Percentiles rank a stretch among this genome's conserved stretches.
Evolutionary conservation across 2,329 filamentous ascomycete species (phyloP).

Genomic region (Orbilia quercus): DNA sequence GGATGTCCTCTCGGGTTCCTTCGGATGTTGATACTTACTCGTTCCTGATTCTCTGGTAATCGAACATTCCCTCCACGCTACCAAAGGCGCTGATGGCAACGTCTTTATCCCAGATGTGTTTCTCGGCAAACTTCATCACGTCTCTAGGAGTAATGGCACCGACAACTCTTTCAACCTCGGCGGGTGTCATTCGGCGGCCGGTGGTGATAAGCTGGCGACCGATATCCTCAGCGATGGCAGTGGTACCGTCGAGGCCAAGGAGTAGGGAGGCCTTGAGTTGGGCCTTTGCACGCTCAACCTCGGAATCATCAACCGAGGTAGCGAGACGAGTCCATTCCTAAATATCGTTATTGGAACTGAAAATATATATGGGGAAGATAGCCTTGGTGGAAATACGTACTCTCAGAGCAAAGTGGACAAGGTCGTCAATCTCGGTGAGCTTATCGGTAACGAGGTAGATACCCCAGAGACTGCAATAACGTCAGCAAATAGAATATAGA

Average conservation of each 20-base stretch:
- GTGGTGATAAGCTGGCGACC: slow-evolving; percentile 98
- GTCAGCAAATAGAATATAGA: slow-evolving; percentile 30
- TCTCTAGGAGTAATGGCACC: slow-evolving; percentile 92
- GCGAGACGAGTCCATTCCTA: slow-evolving; percentile 93
- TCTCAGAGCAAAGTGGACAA: slow-evolving; percentile 96
- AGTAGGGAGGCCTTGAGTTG: slow-evolving; percentile 99
- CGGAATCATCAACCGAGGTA: slow-evolving; percentile 84
- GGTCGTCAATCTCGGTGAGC: slow-evolving; percentile 86
- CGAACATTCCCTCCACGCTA: slow-evolving; percentile 84
- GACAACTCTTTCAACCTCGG: slow-evolving; percentile 93
- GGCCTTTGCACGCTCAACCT: slow-evolving; percentile 98
- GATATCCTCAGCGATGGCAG: slow-evolving; percentile 96
- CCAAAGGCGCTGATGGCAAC: slow-evolving; percentile 93
- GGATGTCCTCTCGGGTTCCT: no score
- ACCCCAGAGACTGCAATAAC: slow-evolving; percentile 84
- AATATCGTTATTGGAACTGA: slow-evolving; percentile 3
- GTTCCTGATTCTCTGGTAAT: slow-evolving; percentile 81
- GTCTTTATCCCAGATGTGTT: slow-evolving; percentile 97
- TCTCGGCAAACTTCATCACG: slow-evolving; percentile 94
- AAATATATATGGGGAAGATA: background rate
- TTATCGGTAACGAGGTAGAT: slow-evolving; percentile 98
- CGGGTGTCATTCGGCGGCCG: slow-evolving; percentile 86
- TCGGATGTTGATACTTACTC: slow-evolving; percentile 68
- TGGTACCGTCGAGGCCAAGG: slow-evolving; percentile 95
- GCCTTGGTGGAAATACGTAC: no score